Evolutionary conservation across 345 rosid genomes (phyloP).

Genomic region (Nephelium lappaceum): DNA sequence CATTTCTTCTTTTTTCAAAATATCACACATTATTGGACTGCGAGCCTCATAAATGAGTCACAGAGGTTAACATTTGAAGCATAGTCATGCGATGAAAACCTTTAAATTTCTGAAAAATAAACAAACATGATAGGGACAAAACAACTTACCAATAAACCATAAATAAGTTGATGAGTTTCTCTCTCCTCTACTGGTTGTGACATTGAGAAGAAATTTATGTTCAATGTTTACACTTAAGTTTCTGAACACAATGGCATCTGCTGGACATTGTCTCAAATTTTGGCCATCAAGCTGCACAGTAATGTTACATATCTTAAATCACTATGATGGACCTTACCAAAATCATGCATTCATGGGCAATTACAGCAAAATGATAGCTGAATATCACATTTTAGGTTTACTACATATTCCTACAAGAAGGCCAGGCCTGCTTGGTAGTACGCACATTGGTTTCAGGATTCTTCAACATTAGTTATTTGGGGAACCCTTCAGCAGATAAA

Average conservation of each 20-base stretch:
- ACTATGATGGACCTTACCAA: background rate
- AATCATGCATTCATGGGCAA: background rate
- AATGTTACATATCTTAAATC: conserved; percentile 15
- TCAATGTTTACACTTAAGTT: conserved; percentile 41
- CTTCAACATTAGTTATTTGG: no score
- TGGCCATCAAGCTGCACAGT: conserved; percentile 51
- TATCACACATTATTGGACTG: background rate
- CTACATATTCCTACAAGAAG: no score
- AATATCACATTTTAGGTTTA: background rate
- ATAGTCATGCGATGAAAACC: background rate
- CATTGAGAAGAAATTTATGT: conserved; percentile 47
- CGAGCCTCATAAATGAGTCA: background rate
- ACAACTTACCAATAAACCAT: conserved; percentile 55
- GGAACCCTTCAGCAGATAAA: background rate
- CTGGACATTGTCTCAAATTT: conserved; percentile 38
- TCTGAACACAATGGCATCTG: conserved; percentile 25
- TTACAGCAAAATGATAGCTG: background rate
- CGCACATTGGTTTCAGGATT: no score
- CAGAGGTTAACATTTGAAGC: background rate
- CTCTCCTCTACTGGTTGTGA: conserved; percentile 44
- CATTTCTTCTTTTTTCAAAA: background rate
- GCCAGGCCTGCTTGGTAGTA: no score
- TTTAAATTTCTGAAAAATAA: background rate
- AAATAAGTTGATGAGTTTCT: conserved; percentile 47
- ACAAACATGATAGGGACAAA: background rate